Conservation (phyloP, 2,329 filamentous ascomycete species). For the Stylonectria norvegica region DNA sequence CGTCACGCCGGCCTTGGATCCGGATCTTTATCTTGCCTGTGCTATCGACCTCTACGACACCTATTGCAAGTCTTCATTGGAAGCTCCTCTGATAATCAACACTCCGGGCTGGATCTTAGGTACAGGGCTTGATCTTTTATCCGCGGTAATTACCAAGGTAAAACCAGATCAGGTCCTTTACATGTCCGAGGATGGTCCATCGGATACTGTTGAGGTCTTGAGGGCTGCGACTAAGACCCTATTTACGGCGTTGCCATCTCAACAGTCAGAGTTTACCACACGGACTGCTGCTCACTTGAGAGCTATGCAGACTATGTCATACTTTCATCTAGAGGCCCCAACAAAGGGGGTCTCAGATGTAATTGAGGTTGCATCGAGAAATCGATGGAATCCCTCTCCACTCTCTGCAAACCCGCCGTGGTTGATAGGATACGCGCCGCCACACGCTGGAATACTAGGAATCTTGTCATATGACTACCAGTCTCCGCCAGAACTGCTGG, state of each 20-base stretch:
- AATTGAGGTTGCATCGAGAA: conserved; percentile 1
- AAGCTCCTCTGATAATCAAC: conserved; percentile 65
- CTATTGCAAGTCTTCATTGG: conserved; percentile 47
- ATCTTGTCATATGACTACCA: conserved; percentile 67
- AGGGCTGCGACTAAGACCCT: conserved; percentile 40
- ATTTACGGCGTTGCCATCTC: conserved; percentile 56
- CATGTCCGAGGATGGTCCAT: conserved; percentile 62
- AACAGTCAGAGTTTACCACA: conserved; percentile 51
- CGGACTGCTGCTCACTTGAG: conserved; percentile 64
- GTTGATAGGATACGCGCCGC: conserved; percentile 57
- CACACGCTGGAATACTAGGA: conserved; percentile 54
- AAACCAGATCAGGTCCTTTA: conserved; percentile 63
- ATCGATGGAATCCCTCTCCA: conserved; percentile 51
- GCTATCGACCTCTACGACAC: conserved; percentile 59
- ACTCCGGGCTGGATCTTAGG: conserved; percentile 72
- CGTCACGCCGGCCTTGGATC: conserved; percentile 61
- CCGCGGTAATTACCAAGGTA: conserved; percentile 51
- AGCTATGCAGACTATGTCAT: conserved; percentile 75
- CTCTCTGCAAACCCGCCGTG: conserved; percentile 58
- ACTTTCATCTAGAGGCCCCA: conserved; percentile 56
- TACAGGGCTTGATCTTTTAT: conserved; percentile 63
- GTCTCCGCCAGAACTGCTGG: conserved; percentile 54
- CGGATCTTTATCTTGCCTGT: conserved; percentile 63
- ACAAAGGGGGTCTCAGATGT: conserved; percentile 17
- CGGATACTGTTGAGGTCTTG: conserved; percentile 54